These are phyloP conservation scores for Kwoniella shandongensis DNA, from an alignment of 768 basidiomycete genomes.

Conservation along the genomic window DNA sequence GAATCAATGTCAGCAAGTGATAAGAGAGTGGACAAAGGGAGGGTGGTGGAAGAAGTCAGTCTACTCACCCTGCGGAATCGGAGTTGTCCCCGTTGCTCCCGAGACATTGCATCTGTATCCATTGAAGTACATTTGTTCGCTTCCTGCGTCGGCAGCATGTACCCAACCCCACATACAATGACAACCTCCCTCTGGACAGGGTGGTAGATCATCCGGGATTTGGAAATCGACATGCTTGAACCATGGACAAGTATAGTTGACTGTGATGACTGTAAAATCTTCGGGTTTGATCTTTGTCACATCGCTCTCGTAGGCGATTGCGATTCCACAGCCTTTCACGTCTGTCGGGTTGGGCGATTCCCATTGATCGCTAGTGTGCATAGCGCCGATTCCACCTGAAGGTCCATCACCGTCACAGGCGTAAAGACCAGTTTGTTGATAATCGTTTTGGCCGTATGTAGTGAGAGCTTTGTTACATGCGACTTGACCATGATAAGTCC, in stretches of 20 bases:
- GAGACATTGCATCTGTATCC: conserved; percentile 50
- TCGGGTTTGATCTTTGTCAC: conserved; percentile 40
- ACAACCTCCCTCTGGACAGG: conserved; percentile 50
- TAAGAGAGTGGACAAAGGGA: neutral
- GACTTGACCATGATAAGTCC: conserved; percentile 44
- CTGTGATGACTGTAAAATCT: conserved; percentile 41
- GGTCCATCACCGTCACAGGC: conserved; percentile 39
- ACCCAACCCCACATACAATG: conserved; percentile 52
- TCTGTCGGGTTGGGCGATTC: conserved; percentile 34
- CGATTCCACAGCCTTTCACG: conserved; percentile 46
- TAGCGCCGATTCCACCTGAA: conserved; percentile 40
- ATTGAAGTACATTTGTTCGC: conserved; percentile 43
- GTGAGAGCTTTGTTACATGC: conserved; percentile 46
- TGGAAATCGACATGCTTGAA: conserved; percentile 48
- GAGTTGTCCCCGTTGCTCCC: conserved; percentile 35
- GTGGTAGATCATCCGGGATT: conserved; percentile 49
- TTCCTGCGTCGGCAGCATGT: conserved; percentile 40
- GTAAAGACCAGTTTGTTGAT: conserved; percentile 38
- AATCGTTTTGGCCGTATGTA: conserved; percentile 24
- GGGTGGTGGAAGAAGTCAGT: neutral
- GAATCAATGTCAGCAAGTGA: neutral
- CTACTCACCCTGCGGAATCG: conserved; percentile 44
- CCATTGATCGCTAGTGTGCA: conserved; percentile 48
- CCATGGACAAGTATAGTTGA: conserved; percentile 47
- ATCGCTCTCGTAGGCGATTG: conserved; percentile 46